Base-by-base conservation (phyloP, 805 yeast species). In the Ogataea siamensis region DNA sequence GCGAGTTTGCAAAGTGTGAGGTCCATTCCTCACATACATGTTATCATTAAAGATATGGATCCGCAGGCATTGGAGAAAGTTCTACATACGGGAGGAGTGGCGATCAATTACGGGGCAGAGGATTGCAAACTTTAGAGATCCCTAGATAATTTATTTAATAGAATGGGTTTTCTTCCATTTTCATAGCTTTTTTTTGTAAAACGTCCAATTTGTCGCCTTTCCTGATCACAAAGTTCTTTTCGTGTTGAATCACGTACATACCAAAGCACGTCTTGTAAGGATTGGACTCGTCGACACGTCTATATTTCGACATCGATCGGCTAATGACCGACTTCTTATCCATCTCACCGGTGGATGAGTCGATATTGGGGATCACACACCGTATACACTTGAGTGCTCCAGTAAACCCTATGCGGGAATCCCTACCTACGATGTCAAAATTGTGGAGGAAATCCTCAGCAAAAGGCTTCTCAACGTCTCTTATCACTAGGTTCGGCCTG, bases 21-120 rank as follows among this genome's bases (percentile, higher is more conserved):
- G 46, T 68, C 74, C 20, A 64, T 83, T 23, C 80, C 87, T 16
- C 93, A 83, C 54, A 62, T 83, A n/a, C 93, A 83, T 58, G 74
- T 83, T 2, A 51, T 83, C 19, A 46, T 83, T 9, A 70, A 63
- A 32, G 72, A 67, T n/a, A 50, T 69, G 16, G 47, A 54, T 4
- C 29, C 48, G 9, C 60, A 57, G 4, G 52, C 58, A 9, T 33
- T 62, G 5, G 37, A 44, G 3, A 37, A 30, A 17, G 40, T 54
- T 2, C 11, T 54, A 1, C 28, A 37, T 6, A 51, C 58, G 1
- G 46, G 54, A 7, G 63, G 63, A 2, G 32, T 32, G n/a, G 37
- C 51, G 0, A 28, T 58, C 15, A 37, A 39, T 10, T 43, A 43
- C 20, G 26, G 24, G 5, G 2, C 16, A 10, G 31, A 19, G 10